phyloP scores from a whole-genome alignment of 257 asterid species.

The Scutellaria galericulata region DNA sequence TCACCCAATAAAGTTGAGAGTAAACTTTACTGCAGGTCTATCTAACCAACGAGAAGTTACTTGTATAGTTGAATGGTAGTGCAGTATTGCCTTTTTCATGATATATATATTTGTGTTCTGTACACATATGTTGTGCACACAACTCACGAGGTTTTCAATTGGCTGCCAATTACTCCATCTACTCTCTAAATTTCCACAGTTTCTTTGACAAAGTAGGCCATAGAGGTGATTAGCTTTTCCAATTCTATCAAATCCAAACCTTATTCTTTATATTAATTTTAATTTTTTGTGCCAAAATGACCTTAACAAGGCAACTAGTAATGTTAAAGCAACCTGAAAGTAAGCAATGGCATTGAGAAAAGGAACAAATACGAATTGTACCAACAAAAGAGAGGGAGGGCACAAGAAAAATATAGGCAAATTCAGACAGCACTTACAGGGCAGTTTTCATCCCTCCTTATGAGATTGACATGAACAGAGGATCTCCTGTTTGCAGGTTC shows the following conservation, averaged over 20 bases:
- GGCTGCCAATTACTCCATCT: neutral
- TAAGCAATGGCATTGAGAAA: constrained; percentile 6
- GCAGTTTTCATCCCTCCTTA: constrained; percentile 79
- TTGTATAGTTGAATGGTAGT: neutral
- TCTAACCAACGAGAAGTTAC: neutral
- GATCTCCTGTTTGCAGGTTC: constrained; percentile 82
- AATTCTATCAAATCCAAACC: neutral
- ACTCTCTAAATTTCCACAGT: neutral
- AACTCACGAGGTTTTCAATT: neutral
- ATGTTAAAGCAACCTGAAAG: constrained; percentile 14
- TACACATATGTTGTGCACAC: neutral
- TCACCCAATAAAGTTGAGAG: neutral
- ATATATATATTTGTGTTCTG: too few species aligned
- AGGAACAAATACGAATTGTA: constrained; percentile 1
- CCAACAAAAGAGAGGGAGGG: neutral
- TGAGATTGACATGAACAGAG: constrained; percentile 79
- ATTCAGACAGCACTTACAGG: constrained; percentile 59
- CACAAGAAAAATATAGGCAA: neutral
- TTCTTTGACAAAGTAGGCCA: constrained; percentile 2
- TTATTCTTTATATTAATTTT: neutral
- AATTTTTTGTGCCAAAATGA: neutral
- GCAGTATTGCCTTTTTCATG: too few species aligned
- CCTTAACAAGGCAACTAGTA: neutral
- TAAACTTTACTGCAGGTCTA: neutral
- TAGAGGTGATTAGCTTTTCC: neutral